Percentiles rank a stretch among this genome's conserved stretches.
phyloP scores from a whole-genome alignment of 139 green algal genomes.

The Chlorella sorokiniana region DNA sequence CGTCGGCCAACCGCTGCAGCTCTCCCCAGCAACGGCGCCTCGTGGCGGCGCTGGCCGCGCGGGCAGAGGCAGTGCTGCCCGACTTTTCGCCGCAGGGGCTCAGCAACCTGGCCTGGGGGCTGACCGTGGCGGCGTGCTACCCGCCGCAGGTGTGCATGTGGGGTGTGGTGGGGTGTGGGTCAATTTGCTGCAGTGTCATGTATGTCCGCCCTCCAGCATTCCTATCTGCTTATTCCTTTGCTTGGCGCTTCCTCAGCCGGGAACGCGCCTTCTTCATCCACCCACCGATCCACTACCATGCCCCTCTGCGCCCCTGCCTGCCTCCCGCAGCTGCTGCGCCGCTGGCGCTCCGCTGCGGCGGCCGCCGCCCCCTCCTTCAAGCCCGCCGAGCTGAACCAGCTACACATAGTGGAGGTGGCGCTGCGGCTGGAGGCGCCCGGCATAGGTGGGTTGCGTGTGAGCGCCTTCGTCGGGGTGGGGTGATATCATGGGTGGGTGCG shows the following conservation, averaged over 20 bases:
- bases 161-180: background rate
- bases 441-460: background rate
- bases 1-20: conserved; percentile 5
- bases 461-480: too few species aligned
- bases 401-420: conserved; percentile 36
- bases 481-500: too few species aligned
- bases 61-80: background rate
- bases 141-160: conserved; percentile 10
- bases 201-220: too few species aligned
- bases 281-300: background rate
- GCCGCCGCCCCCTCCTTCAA: background rate
- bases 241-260: too few species aligned
- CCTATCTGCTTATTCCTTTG: too few species aligned
- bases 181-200: background rate
- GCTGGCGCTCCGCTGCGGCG: conserved; percentile 1
- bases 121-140: conserved; percentile 13
- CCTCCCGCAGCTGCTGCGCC: conserved; percentile 11
- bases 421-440: conserved; percentile 30
- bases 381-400: conserved; percentile 42
- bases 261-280: too few species aligned
- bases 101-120: conserved; percentile 24
- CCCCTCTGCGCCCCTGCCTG: background rate
- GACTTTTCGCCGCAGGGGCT: conserved; percentile 17
- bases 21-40: background rate
- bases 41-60: background rate